Conservation (phyloP, 164 flowering plant species). For the Vitis cinerea region DNA sequence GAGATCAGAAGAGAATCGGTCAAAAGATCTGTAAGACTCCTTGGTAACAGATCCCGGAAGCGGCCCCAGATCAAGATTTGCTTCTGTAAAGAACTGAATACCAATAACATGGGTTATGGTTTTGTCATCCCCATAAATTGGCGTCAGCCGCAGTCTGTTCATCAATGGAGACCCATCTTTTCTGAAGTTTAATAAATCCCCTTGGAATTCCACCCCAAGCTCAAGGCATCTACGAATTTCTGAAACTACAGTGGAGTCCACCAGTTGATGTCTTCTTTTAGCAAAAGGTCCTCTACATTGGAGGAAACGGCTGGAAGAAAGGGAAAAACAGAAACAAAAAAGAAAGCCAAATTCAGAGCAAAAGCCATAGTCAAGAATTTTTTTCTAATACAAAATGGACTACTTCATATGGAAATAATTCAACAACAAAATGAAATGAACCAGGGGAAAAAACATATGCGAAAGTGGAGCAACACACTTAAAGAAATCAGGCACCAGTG, state of each 20-base stretch:
- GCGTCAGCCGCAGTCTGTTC: conserved; percentile 73
- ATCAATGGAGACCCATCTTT: conserved; percentile 91
- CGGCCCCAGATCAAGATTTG: conserved; percentile 79
- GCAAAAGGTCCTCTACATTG: conserved; percentile 94
- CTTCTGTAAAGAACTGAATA: conserved; percentile 78
- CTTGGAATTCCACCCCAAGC: conserved; percentile 81
- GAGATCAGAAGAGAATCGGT: conserved; percentile 43
- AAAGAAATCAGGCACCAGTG: too few species aligned
- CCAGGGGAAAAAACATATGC: too few species aligned
- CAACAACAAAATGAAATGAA: too few species aligned
- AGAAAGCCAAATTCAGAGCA: conserved; percentile 2
- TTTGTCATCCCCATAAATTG: conserved; percentile 84
- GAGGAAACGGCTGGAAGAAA: conserved; percentile 79
- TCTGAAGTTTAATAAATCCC: conserved; percentile 78
- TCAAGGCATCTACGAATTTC: conserved; percentile 82
- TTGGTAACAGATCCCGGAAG: conserved; percentile 49
- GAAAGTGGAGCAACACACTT: too few species aligned
- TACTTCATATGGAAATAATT: too few species aligned
- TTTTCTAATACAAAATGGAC: too few species aligned
- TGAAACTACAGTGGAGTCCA: conserved; percentile 73
- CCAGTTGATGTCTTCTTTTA: conserved; percentile 88
- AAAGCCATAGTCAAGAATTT: background rate
- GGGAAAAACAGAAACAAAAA: background rate
- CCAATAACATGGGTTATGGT: conserved; percentile 85
- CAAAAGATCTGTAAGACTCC: conserved; percentile 44